Conservation (phyloP, 2,329 filamentous ascomycete genomes). For the Aspergillus phoenicis region DNA sequence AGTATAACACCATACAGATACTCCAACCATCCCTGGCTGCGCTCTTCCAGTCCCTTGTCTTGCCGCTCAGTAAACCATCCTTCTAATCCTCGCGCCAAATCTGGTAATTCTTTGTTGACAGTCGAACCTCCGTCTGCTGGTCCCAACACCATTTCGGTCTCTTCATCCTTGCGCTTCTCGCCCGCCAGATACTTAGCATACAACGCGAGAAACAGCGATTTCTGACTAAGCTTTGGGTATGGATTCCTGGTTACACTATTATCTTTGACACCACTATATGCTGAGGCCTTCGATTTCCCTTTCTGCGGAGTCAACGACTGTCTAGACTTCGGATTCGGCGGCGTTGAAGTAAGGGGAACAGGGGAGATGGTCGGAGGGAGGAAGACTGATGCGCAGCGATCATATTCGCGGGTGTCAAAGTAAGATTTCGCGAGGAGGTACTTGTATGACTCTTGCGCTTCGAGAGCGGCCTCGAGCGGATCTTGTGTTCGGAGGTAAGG, state of each 20-base stretch:
- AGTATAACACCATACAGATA: conserved; percentile 81
- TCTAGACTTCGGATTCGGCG: conserved; percentile 42
- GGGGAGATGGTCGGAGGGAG: conserved; percentile 78
- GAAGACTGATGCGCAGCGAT: conserved; percentile 88
- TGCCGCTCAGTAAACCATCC: conserved; percentile 74
- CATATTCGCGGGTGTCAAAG: conserved; percentile 93
- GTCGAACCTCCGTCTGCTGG: conserved; percentile 85
- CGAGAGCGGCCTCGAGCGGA: conserved; percentile 71
- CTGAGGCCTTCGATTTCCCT: conserved; percentile 62
- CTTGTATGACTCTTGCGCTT: conserved; percentile 76
- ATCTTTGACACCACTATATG: conserved; percentile 41
- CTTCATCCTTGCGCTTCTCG: conserved; percentile 94
- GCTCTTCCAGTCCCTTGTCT: conserved; percentile 60
- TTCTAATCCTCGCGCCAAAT: conserved; percentile 74
- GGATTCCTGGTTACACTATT: conserved; percentile 38
- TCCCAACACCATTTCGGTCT: conserved; percentile 95
- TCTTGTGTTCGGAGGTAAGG: conserved; percentile 61
- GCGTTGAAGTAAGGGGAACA: conserved; percentile 55
- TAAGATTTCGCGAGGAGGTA: conserved; percentile 91
- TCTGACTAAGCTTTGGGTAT: conserved; percentile 71
- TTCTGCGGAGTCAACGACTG: conserved; percentile 51
- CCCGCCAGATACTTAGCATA: conserved; percentile 93
- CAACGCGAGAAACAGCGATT: conserved; percentile 85
- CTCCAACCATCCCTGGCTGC: conserved; percentile 90
- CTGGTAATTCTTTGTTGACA: conserved; percentile 79